Conservation (phyloP, 2,329 filamentous ascomycete species). For the Westerdykella ornata region DNA sequence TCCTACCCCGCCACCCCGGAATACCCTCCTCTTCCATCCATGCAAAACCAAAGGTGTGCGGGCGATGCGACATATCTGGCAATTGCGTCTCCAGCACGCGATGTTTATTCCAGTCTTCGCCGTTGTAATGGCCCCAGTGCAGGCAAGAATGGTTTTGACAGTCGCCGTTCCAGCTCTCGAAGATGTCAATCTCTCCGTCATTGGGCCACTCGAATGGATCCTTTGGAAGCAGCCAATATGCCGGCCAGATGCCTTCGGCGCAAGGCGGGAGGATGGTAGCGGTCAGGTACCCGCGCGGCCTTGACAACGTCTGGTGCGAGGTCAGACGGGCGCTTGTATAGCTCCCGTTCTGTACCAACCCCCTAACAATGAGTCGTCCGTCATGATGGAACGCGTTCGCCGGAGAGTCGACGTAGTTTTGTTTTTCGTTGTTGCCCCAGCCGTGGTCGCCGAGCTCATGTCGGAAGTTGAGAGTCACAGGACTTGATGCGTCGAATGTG, state of each 20-base stretch:
- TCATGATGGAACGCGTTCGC: constrained; percentile 51
- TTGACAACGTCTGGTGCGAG: constrained; percentile 46
- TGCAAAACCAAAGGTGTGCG: constrained; percentile 51
- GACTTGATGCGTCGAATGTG: constrained; percentile 43
- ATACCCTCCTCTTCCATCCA: constrained; percentile 48
- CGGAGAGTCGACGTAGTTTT: constrained; percentile 49
- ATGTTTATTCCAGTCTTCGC: constrained; percentile 52
- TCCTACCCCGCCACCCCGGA: constrained; percentile 40
- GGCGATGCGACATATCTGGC: constrained; percentile 42
- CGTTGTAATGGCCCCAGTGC: constrained; percentile 53
- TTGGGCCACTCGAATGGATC: constrained; percentile 55
- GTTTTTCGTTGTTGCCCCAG: constrained; percentile 57
- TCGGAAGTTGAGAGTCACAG: constrained; percentile 48
- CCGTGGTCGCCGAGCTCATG: constrained; percentile 53
- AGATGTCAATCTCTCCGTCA: constrained; percentile 56
- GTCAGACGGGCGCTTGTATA: constrained; percentile 54
- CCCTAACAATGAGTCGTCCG: constrained; percentile 49
- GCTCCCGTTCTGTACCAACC: constrained; percentile 39
- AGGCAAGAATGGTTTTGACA: constrained; percentile 51
- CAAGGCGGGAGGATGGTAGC: constrained; percentile 49
- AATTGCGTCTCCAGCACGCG: constrained; percentile 49
- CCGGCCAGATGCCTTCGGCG: constrained; percentile 54
- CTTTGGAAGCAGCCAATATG: constrained; percentile 54
- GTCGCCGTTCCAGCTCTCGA: constrained; percentile 57
- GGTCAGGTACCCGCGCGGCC: constrained; percentile 48